A percentile compares a stretch with the other conserved stretches of the same genome.
These are phyloP conservation scores for Clitopilus passeckerianus DNA, from an alignment of 768 basidiomycete genomes.

Conservation along the genomic window DNA sequence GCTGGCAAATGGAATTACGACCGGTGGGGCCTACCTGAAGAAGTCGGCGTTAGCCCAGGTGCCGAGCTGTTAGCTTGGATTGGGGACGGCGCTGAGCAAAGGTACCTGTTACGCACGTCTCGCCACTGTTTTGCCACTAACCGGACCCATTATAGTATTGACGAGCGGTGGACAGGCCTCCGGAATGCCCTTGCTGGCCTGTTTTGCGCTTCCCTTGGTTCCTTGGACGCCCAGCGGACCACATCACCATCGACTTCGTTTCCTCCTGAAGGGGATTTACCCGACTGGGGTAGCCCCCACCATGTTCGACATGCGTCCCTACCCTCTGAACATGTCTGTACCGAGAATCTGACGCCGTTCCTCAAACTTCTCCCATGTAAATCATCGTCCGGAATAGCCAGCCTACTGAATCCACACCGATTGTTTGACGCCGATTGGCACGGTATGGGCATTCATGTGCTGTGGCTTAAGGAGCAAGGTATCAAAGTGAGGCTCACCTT, in stretches of 20 bases:
- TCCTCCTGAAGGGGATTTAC: constrained; percentile 54
- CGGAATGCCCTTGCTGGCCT: constrained; percentile 89
- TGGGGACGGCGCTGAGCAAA: constrained; percentile 51
- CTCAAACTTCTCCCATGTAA: constrained; percentile 94
- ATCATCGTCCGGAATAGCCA: constrained; percentile 77
- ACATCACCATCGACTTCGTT: constrained; percentile 61
- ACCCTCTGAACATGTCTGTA: constrained; percentile 89
- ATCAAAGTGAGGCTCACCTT: constrained; percentile 65
- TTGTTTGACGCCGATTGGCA: constrained; percentile 93
- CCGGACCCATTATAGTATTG: constrained; percentile 41
- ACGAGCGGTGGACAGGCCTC: constrained; percentile 78
- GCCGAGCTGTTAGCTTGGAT: constrained; percentile 94
- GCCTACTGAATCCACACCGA: constrained; percentile 77
- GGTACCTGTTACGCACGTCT: constrained; percentile 29
- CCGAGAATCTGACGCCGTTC: constrained; percentile 96
- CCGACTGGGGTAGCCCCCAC: constrained; percentile 40
- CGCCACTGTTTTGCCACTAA: background rate
- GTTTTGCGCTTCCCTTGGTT: constrained; percentile 90
- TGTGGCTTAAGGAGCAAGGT: constrained; percentile 49
- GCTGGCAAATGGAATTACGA: constrained; percentile 91
- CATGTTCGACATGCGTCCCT: constrained; percentile 70
- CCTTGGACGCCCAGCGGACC: constrained; percentile 70
- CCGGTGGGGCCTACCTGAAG: constrained; percentile 77
- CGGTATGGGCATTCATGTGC: constrained; percentile 76
- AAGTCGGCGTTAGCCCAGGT: constrained; percentile 73